Percentiles rank a stretch among this genome's conserved stretches.
Conservation (phyloP, 371 early-diverging fungal species). For the Mucor piriformis region DNA sequence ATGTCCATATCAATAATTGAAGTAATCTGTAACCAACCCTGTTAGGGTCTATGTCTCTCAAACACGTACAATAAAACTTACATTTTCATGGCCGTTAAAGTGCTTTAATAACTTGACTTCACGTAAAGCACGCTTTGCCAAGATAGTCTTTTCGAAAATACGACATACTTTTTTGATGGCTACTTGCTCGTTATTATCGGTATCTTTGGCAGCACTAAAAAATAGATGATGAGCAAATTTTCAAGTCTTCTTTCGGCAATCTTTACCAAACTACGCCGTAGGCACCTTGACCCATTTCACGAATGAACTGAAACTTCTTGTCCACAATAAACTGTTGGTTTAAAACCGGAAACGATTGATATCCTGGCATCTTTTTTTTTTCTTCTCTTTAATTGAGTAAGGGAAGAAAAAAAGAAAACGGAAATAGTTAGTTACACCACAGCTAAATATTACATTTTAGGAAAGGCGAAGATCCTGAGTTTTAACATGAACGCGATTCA, state of each 20-base stretch:
- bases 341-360: constrained; percentile 68
- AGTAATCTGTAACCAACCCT: constrained; percentile 64
- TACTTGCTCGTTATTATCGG: constrained; percentile 80
- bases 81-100: constrained; percentile 91
- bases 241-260: not conserved
- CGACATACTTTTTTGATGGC: constrained; percentile 87
- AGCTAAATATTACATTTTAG: too few species aligned
- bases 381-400: not conserved
- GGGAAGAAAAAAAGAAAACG: not conserved
- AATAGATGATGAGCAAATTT: not conserved
- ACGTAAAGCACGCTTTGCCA: constrained; percentile 86
- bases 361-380: constrained; percentile 38
- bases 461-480: too few species aligned
- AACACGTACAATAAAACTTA: constrained; percentile 32
- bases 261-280: constrained; percentile 88
- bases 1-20: constrained; percentile 70
- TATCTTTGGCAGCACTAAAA: constrained; percentile 77
- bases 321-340: constrained; percentile 76
- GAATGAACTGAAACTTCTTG: constrained; percentile 77
- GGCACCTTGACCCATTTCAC: constrained; percentile 93
- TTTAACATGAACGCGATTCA: too few species aligned
- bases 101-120: constrained; percentile 89
- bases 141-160: constrained; percentile 79
- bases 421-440: not conserved
- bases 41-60: not conserved